Base-by-base conservation (phyloP, 192 early-diverging fungal species). In the Cladochytrium replicatum region DNA sequence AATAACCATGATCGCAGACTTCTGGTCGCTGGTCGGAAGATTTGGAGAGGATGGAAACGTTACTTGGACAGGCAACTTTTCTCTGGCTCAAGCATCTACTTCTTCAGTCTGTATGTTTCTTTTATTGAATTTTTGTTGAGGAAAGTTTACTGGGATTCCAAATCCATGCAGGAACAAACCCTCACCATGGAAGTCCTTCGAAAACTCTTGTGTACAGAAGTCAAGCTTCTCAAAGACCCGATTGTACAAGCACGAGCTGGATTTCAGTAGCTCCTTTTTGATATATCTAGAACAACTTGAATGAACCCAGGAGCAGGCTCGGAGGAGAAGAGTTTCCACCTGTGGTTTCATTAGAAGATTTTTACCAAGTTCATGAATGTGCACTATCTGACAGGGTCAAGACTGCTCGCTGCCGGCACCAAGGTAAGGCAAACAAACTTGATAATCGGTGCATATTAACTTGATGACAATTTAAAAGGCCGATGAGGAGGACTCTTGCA, bases 381-480 rank as follows among this genome's bases (percentile, higher is more conserved):
- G 3, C 73, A 75, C 29, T 75, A 75, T 44, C 72, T 72, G 55
- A 69, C 43, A 25, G 73, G 69, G 8, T 34, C 58, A 27, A 42
- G 61, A 0, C 8, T 72, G 0, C 71, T 75, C 50, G 48, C 44
- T 11, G 32, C 69, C 2, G 64, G 58, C 7, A 56, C 61, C 23
- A 55, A 67, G 59, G 71, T 67, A 30, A 7, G 29, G 6, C 6
- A 21, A 1, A 2, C 22, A 24, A n/a, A 1, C 17, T 2, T 2
- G 8, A 44, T 3, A 1, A 48, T 21, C 41, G 23, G 32, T 15
- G 9, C 3, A 52, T 11, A n/a, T 13, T 17, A 50, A 7, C 9
- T 50, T 7, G 22, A 53, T 52, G n/a, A n/a, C n/a, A n/a, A n/a
- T n/a, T 44, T 44, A 4, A 6, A 0, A 71, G 66, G 73, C 73